phyloP scores from a whole-genome alignment of 306 rosid genomes.

The Styphnolobium japonicum region DNA sequence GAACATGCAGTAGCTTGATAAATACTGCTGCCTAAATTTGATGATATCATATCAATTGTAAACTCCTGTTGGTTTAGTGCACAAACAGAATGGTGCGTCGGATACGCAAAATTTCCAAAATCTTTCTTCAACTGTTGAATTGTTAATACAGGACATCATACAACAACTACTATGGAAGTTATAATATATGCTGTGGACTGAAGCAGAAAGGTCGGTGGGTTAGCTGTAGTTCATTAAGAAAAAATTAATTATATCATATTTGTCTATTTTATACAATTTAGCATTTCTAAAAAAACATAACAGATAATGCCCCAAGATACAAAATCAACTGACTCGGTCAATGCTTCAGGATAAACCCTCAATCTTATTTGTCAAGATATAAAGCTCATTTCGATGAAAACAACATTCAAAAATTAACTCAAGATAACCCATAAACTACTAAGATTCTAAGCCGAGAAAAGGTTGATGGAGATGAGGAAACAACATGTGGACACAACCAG shows the following conservation, averaged over 20 bases:
- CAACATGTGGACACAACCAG: background rate
- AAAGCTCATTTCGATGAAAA: background rate
- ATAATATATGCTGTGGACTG: background rate
- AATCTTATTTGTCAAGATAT: background rate
- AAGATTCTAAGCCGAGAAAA: background rate
- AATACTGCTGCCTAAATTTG: background rate
- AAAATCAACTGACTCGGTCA: background rate
- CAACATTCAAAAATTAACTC: background rate
- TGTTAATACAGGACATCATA: background rate
- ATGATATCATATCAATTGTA: background rate
- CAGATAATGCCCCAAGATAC: background rate
- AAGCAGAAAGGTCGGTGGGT: background rate
- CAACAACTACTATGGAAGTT: background rate
- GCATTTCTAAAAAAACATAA: background rate
- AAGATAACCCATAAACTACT: background rate
- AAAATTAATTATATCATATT: background rate
- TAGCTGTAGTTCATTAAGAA: background rate
- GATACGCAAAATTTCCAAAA: background rate
- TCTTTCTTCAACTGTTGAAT: background rate
- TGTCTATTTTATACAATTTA: background rate
- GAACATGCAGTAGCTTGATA: background rate
- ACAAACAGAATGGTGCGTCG: background rate
- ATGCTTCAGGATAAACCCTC: background rate
- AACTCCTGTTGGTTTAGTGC: background rate
- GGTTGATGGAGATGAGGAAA: background rate